Evolutionary conservation across 495 filamentous ascomycete genomes (phyloP).

Genomic region (Cetradonia linearis): DNA sequence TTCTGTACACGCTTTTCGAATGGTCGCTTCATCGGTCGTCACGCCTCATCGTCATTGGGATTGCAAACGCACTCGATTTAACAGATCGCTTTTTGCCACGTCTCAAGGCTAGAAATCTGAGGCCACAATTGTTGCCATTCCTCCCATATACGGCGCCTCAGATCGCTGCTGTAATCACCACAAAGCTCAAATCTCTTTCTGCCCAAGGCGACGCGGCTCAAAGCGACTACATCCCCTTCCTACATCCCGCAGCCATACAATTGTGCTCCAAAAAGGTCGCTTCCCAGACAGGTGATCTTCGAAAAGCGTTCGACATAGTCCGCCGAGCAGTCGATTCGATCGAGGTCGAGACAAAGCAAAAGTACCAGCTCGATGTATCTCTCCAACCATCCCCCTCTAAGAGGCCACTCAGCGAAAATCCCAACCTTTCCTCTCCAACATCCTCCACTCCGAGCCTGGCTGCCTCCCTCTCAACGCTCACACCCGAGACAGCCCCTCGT

Average conservation of each 20-base stretch:
- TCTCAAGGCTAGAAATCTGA: constrained; percentile 82
- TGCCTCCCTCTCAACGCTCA: constrained; percentile 49
- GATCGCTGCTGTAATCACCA: constrained; percentile 74
- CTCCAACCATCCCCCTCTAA: constrained; percentile 41
- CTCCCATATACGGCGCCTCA: constrained; percentile 86
- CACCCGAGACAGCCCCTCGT: constrained; percentile 66
- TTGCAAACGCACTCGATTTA: constrained; percentile 92
- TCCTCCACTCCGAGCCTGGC: constrained; percentile 28
- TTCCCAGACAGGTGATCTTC: constrained; percentile 83
- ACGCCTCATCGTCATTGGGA: constrained; percentile 73
- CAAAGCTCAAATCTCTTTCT: constrained; percentile 67
- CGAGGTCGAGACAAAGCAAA: constrained; percentile 62
- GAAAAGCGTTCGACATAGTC: constrained; percentile 91
- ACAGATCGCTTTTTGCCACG: constrained; percentile 92
- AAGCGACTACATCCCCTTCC: constrained; percentile 62
- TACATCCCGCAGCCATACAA: constrained; percentile 87
- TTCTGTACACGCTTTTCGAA: constrained; percentile 84
- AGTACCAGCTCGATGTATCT: constrained; percentile 32
- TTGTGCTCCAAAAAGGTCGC: constrained; percentile 91
- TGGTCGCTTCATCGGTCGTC: constrained; percentile 78
- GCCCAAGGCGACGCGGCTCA: constrained; percentile 30
- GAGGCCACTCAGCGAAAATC: constrained; percentile 54
- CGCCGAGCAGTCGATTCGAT: constrained; percentile 82
- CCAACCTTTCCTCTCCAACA: constrained; percentile 54
- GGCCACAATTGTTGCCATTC: constrained; percentile 82